phyloP scores from a whole-genome alignment of 345 rosid genomes.

The Sapria himalayana region DNA sequence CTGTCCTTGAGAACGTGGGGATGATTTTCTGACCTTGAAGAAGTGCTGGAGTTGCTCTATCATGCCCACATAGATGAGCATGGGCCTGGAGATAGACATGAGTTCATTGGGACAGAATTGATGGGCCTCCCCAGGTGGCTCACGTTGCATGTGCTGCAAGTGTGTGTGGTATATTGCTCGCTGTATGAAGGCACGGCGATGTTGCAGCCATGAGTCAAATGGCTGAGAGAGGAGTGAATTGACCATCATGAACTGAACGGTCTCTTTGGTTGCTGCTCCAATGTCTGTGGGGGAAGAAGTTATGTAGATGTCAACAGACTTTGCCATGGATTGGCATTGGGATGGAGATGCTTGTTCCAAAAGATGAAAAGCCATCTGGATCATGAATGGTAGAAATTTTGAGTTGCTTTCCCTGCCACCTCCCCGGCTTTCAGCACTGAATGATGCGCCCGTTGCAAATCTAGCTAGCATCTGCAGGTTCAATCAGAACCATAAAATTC shows the following conservation, averaged over 20 bases:
- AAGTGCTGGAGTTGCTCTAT: constrained; percentile 79
- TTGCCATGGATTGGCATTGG: constrained; percentile 55
- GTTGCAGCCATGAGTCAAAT: constrained; percentile 81
- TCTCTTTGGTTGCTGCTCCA: constrained; percentile 53
- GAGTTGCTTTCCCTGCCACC: constrained; percentile 99
- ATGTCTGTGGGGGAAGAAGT: constrained; percentile 37
- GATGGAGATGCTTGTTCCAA: constrained; percentile 78
- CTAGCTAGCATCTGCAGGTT: constrained; percentile 94
- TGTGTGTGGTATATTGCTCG: constrained; percentile 79
- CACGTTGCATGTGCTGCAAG: constrained; percentile 80
- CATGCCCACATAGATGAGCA: constrained; percentile 79
- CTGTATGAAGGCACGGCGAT: constrained; percentile 62
- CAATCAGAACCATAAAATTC: no score
- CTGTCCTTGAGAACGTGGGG: constrained; percentile 12
- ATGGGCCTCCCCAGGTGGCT: constrained; percentile 21
- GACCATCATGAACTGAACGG: constrained; percentile 95
- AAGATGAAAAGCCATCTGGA: constrained; percentile 89
- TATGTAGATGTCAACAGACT: constrained; percentile 51
- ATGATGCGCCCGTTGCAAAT: constrained; percentile 95
- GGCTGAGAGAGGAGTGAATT: constrained; percentile 79
- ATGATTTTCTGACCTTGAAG: constrained; percentile 41
- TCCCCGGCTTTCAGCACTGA: constrained; percentile 65
- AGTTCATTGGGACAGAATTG: constrained; percentile 29
- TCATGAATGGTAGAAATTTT: constrained; percentile 75
- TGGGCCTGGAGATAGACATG: constrained; percentile 41